Conservation (phyloP, 1,284 basidiomycete species). For the Irpex sp. region DNA sequence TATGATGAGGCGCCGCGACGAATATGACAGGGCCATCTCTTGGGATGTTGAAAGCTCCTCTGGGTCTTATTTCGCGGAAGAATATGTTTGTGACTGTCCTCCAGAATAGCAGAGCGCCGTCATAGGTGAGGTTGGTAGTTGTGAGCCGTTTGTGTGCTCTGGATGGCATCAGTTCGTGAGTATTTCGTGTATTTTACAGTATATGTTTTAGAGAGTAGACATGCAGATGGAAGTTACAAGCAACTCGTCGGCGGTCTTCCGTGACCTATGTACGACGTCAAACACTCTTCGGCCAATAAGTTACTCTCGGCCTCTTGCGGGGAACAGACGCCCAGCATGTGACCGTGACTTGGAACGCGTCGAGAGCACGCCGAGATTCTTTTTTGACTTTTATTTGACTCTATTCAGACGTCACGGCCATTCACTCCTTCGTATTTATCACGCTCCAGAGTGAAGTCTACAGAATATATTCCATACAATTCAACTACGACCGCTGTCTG, state of each 20-base stretch:
- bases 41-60: constrained; percentile 95
- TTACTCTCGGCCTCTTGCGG: not conserved
- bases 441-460: too few species aligned
- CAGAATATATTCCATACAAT: too few species aligned
- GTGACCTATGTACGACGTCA: not conserved
- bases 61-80: constrained; percentile 94
- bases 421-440: not conserved
- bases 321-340: not conserved
- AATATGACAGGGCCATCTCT: constrained; percentile 92
- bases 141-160: constrained; percentile 11
- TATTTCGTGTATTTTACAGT: not conserved
- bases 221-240: not conserved
- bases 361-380: not conserved
- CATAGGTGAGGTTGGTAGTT: constrained; percentile 42
- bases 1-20: constrained; percentile 95
- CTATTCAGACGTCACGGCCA: not conserved
- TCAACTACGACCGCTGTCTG: too few species aligned
- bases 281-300: constrained; percentile 4
- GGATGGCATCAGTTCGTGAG: constrained; percentile 17
- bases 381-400: not conserved
- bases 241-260: not conserved
- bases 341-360: not conserved
- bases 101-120: constrained; percentile 74
- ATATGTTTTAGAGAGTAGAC: not conserved
- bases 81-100: constrained; percentile 89